Evolutionary conservation across 495 filamentous ascomycete species (phyloP).

Genomic region (Cryomyces antarcticus): DNA sequence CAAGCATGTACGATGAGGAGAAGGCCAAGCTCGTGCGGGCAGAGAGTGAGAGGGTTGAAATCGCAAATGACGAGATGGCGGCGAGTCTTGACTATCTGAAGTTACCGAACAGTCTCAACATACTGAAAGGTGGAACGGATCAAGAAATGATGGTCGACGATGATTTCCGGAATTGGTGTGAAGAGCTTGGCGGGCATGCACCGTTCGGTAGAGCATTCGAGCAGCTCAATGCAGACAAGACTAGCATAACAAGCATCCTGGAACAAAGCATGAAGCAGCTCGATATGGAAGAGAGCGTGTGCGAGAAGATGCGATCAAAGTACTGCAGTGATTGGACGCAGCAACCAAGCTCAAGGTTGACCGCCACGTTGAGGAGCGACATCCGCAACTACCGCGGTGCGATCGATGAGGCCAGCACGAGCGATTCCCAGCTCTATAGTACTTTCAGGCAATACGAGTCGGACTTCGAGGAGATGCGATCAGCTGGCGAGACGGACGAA

Average conservation of each 20-base stretch:
- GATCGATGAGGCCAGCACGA: constrained; percentile 70
- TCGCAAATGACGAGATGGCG: constrained; percentile 85
- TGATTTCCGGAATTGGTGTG: constrained; percentile 83
- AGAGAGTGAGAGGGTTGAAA: constrained; percentile 79
- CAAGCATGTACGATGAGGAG: constrained; percentile 94
- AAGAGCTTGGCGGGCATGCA: constrained; percentile 69
- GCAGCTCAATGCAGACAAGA: constrained; percentile 53
- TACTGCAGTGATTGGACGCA: constrained; percentile 94
- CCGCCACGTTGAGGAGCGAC: constrained; percentile 68
- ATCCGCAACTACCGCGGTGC: constrained; percentile 71
- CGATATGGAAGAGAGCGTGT: constrained; percentile 92
- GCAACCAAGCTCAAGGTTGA: constrained; percentile 79
- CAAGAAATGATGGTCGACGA: constrained; percentile 69
- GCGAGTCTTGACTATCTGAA: constrained; percentile 88
- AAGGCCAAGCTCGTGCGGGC: constrained; percentile 91
- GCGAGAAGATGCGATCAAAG: constrained; percentile 97
- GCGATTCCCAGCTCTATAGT: constrained; percentile 65
- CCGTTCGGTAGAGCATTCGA: constrained; percentile 60
- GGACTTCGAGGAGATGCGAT: constrained; percentile 90
- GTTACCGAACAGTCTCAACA: constrained; percentile 69
- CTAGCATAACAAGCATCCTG: constrained; percentile 44
- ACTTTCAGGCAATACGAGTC: constrained; percentile 67
- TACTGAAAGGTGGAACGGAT: constrained; percentile 83
- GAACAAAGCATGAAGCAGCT: constrained; percentile 69
- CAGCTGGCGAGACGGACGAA: constrained; percentile 71